These are phyloP conservation scores for Periglandula ipomoeae DNA, from an alignment of 2,329 filamentous ascomycete species.

Conservation along the genomic window DNA sequence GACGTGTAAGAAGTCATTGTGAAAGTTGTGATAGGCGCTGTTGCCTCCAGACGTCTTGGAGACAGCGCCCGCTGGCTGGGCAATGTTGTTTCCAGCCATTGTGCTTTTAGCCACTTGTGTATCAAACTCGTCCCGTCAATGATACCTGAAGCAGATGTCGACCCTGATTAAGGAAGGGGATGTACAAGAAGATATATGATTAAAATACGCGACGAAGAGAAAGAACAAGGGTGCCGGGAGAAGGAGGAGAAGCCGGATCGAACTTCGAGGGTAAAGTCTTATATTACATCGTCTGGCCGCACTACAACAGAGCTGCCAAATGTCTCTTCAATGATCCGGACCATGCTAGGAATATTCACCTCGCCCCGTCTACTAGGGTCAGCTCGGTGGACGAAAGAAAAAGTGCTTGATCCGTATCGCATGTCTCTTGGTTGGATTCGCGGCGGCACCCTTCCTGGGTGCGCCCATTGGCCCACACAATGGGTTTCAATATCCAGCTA, in stretches of 20 bases:
- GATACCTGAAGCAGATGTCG: neutral
- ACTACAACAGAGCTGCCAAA: no score
- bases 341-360: neutral
- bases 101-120: neutral
- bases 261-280: neutral
- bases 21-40: slow-evolving; percentile 65
- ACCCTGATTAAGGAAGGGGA: neutral
- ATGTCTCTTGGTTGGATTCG: neutral
- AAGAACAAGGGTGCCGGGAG: no score
- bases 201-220: neutral
- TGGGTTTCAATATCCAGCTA: neutral
- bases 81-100: slow-evolving; percentile 7
- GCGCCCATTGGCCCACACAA: neutral
- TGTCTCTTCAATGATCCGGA: neutral
- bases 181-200: neutral
- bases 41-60: slow-evolving; percentile 54
- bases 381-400: neutral
- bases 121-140: neutral
- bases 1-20: slow-evolving; percentile 59
- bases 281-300: no score
- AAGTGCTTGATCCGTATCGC: neutral
- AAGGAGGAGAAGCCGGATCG: neutral
- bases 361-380: neutral
- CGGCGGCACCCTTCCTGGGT: neutral
- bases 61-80: slow-evolving; percentile 10